Base-by-base conservation (phyloP, 202 grass and related monocot genomes). In the Saccharum hybrid region DNA sequence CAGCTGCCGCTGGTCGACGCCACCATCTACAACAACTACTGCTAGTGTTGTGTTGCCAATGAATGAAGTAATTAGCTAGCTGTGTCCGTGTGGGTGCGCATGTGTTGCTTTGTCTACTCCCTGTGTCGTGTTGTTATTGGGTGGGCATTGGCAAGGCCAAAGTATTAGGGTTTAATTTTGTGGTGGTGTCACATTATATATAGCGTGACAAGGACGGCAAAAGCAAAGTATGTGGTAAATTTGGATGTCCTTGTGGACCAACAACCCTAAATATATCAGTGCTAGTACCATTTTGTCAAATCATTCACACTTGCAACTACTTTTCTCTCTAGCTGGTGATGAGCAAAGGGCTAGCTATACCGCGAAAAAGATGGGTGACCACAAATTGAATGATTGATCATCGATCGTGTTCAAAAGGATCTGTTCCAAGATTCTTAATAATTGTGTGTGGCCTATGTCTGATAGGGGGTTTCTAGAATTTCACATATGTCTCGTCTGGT, bases 11-110 rank as follows among this genome's bases (percentile, higher is more conserved):
- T 57, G 54, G 54, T 82, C 18, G 82, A 89, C 78, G 31, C 78
- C 30, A 56, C 31, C 68, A 54, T 63, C 74, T 79, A 74, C 82
- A 72, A 85, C 74, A 83, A 83, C 74, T 51, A 77, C 78, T 86
- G 68, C 4, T 71, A 71, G 66, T 1, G 30, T 45, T 4, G 36
- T 37, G 36, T 57, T n/a, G 52, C 18, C 43, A 46, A 46, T n/a
- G 18, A 48, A 48, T 48, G 45, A 15, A 48, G 45, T 48, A 48
- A 14, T 2, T 60, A 45, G 23, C 60, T 75, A 13, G 48, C 30
- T 51, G 23, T 8, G 10, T n/a, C n/a, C 45, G 8, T 72, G 0
- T 49, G 16, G 21, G 16, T 21, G 48, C 48, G 14, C 71, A 1
- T 48, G 23, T 59, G 45, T 41, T 28, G 68, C 40, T 74, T 11